Conservation (phyloP, 2,329 filamentous ascomycete genomes). For the Penicillium sp. region DNA sequence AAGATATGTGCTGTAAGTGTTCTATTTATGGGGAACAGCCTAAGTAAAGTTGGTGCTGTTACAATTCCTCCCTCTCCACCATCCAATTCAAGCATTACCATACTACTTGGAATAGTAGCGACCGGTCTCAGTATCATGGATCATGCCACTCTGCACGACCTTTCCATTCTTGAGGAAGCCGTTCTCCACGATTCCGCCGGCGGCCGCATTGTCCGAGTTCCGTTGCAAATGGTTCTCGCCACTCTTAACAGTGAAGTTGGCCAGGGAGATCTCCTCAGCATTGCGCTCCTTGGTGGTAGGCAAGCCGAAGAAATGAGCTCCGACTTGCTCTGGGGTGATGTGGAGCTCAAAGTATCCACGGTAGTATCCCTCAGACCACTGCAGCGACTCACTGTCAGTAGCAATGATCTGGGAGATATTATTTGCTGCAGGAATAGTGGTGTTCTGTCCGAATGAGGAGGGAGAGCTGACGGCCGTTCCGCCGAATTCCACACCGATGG, state of each 20-base stretch:
- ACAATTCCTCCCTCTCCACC: neutral
- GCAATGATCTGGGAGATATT: constrained; percentile 36
- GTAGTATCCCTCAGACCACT: constrained; percentile 73
- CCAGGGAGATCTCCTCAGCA: constrained; percentile 62
- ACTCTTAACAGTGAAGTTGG: constrained; percentile 65
- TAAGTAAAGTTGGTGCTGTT: neutral
- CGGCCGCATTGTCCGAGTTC: constrained; percentile 30
- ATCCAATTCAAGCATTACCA: constrained; percentile 1
- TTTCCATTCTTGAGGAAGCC: constrained; percentile 36
- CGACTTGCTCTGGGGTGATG: constrained; percentile 55
- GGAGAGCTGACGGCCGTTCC: constrained; percentile 65
- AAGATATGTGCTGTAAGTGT: no score
- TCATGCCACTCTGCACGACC: constrained; percentile 32
- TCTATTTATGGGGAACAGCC: neutral
- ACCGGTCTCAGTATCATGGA: constrained; percentile 36
- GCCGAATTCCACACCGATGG: constrained; percentile 63
- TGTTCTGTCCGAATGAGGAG: constrained; percentile 56
- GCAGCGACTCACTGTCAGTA: constrained; percentile 59
- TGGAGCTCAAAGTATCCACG: constrained; percentile 69
- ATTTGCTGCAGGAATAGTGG: constrained; percentile 53
- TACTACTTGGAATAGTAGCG: constrained; percentile 2
- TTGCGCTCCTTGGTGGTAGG: constrained; percentile 61
- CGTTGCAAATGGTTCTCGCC: constrained; percentile 59
- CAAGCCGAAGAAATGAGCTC: constrained; percentile 64
- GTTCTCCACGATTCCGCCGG: constrained; percentile 48